Evolutionary conservation across 2,329 filamentous ascomycete genomes (phyloP).

Genomic region (Colletotrichum euphorbiae): DNA sequence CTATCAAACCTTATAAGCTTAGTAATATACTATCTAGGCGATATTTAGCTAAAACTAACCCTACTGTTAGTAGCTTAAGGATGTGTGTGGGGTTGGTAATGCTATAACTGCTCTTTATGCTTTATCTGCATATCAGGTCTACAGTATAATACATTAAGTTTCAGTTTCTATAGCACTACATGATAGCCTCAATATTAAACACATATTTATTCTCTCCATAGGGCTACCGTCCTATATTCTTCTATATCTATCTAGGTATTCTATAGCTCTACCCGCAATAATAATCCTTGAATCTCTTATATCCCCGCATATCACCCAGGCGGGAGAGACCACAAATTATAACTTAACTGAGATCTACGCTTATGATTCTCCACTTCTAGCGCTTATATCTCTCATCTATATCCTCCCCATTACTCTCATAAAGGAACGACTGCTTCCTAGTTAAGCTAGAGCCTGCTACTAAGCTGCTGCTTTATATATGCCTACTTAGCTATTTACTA

Average conservation of each 20-base stretch:
- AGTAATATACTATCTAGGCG: not conserved
- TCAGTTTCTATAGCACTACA: not conserved
- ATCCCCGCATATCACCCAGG: slow-evolving; percentile 3
- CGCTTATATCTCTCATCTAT: not conserved
- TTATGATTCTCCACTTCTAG: slow-evolving; percentile 6
- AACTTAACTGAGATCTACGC: not conserved
- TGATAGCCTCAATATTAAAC: not conserved
- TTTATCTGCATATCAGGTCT: not conserved
- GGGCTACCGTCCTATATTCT: not conserved
- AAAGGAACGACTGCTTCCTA: slow-evolving; percentile 10
- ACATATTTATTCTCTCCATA: not conserved
- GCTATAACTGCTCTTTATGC: no score
- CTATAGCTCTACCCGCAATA: not conserved
- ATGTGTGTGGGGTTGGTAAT: no score
- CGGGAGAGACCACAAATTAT: slow-evolving; percentile 1
- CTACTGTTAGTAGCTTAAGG: no score
- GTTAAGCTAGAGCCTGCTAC: slow-evolving; percentile 5
- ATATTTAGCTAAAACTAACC: no score
- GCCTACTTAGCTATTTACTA: not conserved
- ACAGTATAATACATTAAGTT: not conserved
- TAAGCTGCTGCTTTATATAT: not conserved
- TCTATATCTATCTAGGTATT: not conserved
- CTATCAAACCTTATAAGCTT: not conserved
- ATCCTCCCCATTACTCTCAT: slow-evolving; percentile 11
- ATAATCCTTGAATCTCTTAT: not conserved